Evolutionary conservation across 2,329 filamentous ascomycete genomes (phyloP).

Genomic region (Verticillium klebahnii): DNA sequence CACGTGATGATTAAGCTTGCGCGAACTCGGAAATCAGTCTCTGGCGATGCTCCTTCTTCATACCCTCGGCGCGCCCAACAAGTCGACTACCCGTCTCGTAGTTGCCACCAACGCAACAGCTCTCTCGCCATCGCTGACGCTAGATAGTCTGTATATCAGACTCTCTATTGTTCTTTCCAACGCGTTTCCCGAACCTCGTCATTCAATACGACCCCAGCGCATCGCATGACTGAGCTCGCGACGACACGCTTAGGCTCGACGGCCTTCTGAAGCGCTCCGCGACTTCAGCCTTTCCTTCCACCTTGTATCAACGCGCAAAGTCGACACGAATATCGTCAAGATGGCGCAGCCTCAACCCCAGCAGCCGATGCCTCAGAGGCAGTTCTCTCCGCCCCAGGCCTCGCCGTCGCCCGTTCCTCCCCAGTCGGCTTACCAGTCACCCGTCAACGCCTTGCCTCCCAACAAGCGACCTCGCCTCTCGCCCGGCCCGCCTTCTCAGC

Average conservation of each 20-base stretch:
- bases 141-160: background rate
- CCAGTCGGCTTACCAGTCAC: slow-evolving; percentile 29
- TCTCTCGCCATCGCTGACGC: background rate
- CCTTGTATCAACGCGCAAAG: slow-evolving; percentile 3
- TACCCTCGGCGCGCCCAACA: background rate
- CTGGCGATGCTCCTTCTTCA: slow-evolving; percentile 5
- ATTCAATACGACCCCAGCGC: background rate
- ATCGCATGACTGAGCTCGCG: slow-evolving; percentile 41
- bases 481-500: slow-evolving; percentile 63
- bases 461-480: slow-evolving; percentile 70
- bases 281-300: slow-evolving; percentile 5
- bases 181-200: slow-evolving; percentile 5
- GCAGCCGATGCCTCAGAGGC: slow-evolving; percentile 40
- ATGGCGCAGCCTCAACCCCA: slow-evolving; percentile 61
- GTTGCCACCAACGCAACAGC: background rate
- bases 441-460: slow-evolving; percentile 55
- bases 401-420: slow-evolving; percentile 49
- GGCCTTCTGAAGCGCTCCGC: slow-evolving; percentile 34
- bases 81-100: background rate
- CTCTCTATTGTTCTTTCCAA: background rate
- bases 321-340: slow-evolving; percentile 8
- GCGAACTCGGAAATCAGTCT: slow-evolving; percentile 21
- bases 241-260: slow-evolving; percentile 43
- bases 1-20: slow-evolving; percentile 41
- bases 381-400: slow-evolving; percentile 59